A percentile compares a stretch with the other conserved stretches of the same genome.
Evolutionary conservation across 495 filamentous ascomycete genomes (phyloP).

Genomic region (Lasiosphaeria ovina): DNA sequence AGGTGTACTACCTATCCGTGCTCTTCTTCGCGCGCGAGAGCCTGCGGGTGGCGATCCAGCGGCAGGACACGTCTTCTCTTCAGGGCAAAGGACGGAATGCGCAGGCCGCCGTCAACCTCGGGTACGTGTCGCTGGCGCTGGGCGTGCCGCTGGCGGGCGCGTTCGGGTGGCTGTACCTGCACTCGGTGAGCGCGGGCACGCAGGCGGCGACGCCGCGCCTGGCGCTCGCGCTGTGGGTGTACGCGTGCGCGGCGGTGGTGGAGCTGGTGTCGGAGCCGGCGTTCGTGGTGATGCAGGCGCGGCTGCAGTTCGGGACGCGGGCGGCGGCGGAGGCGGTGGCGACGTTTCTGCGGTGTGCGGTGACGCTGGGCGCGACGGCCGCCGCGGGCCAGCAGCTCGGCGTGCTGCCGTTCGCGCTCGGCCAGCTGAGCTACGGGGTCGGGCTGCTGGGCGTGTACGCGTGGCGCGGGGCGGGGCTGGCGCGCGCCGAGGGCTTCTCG

Average conservation of each 20-base stretch:
- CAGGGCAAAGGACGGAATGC: neutral
- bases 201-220: constrained; percentile 61
- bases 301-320: constrained; percentile 73
- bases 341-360: constrained; percentile 69
- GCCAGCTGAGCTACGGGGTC: constrained; percentile 74
- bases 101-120: constrained; percentile 83
- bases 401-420: constrained; percentile 83
- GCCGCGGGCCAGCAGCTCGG: constrained; percentile 51
- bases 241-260: constrained; percentile 69
- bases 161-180: constrained; percentile 65
- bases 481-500: constrained; percentile 54
- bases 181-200: constrained; percentile 50
- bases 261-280: constrained; percentile 82
- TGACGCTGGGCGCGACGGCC: constrained; percentile 53
- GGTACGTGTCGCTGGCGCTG: constrained; percentile 71
- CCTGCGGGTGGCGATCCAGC: constrained; percentile 78
- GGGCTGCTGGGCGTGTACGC: constrained; percentile 67
- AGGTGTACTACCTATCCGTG: constrained; percentile 83
- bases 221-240: constrained; percentile 60
- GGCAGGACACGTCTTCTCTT: constrained; percentile 52
- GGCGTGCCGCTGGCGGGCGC: constrained; percentile 61
- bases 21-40: constrained; percentile 91
- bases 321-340: constrained; percentile 77
- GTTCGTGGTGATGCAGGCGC: constrained; percentile 79
- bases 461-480: constrained; percentile 43